phyloP scores from a whole-genome alignment of 352 stramenopile species.

The Globisporangium barbulae region DNA sequence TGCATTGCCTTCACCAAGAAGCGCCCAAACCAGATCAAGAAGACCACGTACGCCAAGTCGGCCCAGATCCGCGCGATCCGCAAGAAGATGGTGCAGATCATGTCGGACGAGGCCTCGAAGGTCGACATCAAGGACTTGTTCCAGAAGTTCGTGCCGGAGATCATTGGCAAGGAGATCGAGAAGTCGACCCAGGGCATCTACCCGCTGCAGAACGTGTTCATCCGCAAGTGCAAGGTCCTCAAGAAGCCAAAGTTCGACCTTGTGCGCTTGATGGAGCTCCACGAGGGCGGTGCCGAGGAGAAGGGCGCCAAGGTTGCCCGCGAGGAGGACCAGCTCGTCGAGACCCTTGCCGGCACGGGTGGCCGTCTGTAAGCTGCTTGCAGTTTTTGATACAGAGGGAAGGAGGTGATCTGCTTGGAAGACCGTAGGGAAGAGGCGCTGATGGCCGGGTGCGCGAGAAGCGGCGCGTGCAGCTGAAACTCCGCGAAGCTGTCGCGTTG shows the following conservation, averaged over 20 bases:
- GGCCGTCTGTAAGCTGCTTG: constrained; percentile 82
- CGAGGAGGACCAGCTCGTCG: constrained; percentile 82
- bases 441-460: neutral
- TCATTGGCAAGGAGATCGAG: constrained; percentile 98
- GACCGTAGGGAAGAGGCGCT: neutral
- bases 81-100: constrained; percentile 98
- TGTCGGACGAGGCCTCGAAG: constrained; percentile 97
- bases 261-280: constrained; percentile 99
- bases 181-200: constrained; percentile 97
- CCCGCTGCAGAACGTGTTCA: constrained; percentile 99
- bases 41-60: constrained; percentile 98
- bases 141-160: constrained; percentile 98
- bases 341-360: constrained; percentile 84
- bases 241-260: constrained; percentile 99
- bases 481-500: neutral
- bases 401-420: constrained; percentile 13
- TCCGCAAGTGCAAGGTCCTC: constrained; percentile 99
- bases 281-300: constrained; percentile 93
- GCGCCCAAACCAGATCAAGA: constrained; percentile 98
- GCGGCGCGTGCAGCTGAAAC: constrained; percentile 6
- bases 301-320: constrained; percentile 90
- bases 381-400: constrained; percentile 19
- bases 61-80: constrained; percentile 97
- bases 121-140: constrained; percentile 99
- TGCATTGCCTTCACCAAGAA: constrained; percentile 99